Evolutionary conservation across 805 yeast genomes (phyloP).

Genomic region (Ogataea parapolymorpha): DNA sequence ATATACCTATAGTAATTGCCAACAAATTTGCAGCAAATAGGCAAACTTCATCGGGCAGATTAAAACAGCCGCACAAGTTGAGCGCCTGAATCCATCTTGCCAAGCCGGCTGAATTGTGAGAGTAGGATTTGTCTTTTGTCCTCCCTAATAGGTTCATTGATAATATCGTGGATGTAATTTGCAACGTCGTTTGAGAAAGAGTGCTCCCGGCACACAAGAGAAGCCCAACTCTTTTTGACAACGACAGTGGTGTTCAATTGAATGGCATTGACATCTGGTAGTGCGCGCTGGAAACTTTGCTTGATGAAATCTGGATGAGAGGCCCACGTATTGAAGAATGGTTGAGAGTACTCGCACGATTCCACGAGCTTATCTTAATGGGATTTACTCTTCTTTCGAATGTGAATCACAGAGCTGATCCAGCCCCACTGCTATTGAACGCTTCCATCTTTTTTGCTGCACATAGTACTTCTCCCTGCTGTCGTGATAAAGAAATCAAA

Average conservation of each 20-base stretch:
- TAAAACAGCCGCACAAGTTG: slow-evolving; percentile 65
- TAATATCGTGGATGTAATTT: slow-evolving; percentile 28
- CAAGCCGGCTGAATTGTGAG: slow-evolving; percentile 21
- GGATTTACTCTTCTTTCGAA: slow-evolving; percentile 42
- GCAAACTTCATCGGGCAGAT: slow-evolving; percentile 53
- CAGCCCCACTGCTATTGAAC: slow-evolving; percentile 59
- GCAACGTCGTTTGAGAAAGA: slow-evolving; percentile 11
- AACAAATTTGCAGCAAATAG: slow-evolving; percentile 58
- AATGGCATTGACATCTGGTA: slow-evolving; percentile 10
- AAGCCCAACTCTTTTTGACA: slow-evolving; percentile 11
- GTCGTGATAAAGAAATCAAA: slow-evolving; percentile 66
- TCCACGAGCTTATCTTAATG: slow-evolving; percentile 8
- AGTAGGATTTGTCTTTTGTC: slow-evolving; percentile 13
- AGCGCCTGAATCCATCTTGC: slow-evolving; percentile 58
- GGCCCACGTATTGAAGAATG: background rate
- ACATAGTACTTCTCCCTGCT: slow-evolving; percentile 78
- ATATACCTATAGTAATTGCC: slow-evolving; percentile 56
- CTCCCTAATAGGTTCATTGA: slow-evolving; percentile 18
- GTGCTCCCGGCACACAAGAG: slow-evolving; percentile 13
- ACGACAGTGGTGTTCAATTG: slow-evolving; percentile 12
- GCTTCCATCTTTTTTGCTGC: slow-evolving; percentile 34
- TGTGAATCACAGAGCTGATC: slow-evolving; percentile 54
- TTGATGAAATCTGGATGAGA: slow-evolving; percentile 10
- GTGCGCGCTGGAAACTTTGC: slow-evolving; percentile 8
- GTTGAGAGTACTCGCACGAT: background rate